Conservation (phyloP, 2,329 filamentous ascomycete species). For the Pseudogymnoascus destructans region DNA sequence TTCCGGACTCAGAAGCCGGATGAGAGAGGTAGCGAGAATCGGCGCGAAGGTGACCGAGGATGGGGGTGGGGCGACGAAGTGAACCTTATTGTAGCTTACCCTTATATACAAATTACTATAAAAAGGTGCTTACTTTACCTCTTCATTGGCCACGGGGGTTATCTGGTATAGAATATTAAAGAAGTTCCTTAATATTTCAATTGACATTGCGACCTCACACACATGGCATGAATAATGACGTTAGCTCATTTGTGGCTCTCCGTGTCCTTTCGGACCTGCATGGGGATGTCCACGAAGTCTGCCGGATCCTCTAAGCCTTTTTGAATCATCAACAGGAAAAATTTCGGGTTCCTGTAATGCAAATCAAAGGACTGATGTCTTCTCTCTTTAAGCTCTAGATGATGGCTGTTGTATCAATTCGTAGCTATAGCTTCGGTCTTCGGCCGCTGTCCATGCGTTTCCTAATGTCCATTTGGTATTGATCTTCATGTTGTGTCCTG, state of each 20-base stretch:
- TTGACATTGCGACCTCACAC: background rate
- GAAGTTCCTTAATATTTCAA: background rate
- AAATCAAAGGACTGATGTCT: background rate
- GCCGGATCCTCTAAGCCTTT: background rate
- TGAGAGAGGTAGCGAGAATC: background rate
- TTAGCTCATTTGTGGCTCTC: background rate
- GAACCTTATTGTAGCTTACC: background rate
- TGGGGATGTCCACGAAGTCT: background rate
- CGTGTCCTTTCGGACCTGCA: background rate
- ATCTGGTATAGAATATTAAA: background rate
- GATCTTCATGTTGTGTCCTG: too few relatives aligned
- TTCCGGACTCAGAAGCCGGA: background rate
- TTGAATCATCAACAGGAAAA: background rate
- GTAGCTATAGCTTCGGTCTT: background rate
- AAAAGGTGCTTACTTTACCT: background rate
- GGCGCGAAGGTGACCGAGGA: background rate
- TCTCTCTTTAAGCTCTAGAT: background rate
- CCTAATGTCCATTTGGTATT: background rate
- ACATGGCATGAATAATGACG: background rate
- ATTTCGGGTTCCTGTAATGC: background rate
- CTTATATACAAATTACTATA: background rate
- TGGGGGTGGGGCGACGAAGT: background rate
- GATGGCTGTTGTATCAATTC: background rate
- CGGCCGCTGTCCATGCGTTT: background rate
- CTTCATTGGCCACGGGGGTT: background rate